Conservation (phyloP, 768 basidiomycete species). For the Lanmaoa rubissima region DNA sequence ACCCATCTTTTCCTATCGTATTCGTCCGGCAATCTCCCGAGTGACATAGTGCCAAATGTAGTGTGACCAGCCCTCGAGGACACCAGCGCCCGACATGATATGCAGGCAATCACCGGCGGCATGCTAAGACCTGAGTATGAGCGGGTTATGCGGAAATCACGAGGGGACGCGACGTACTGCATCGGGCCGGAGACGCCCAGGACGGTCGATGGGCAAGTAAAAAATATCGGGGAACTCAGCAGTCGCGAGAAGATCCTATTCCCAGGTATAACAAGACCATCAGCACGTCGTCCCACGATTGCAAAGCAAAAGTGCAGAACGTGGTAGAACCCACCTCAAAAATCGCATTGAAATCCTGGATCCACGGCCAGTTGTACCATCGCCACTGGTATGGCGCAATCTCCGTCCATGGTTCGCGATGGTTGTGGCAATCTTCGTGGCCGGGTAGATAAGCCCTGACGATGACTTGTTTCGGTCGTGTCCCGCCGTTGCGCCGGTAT, state of each 20-base stretch:
- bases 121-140: conserved; percentile 32
- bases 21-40: conserved; percentile 32
- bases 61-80: conserved; percentile 51
- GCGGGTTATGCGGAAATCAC: not conserved
- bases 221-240: conserved; percentile 51
- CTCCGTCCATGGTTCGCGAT: conserved; percentile 44
- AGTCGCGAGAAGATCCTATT: conserved; percentile 42
- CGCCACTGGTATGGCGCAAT: conserved; percentile 43
- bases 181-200: conserved; percentile 61
- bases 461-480: conserved; percentile 44
- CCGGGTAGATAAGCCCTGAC: conserved; percentile 63
- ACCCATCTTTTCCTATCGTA: conserved; percentile 14
- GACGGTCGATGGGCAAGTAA: conserved; percentile 60
- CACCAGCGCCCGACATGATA: conserved; percentile 44
- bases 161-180: conserved; percentile 42
- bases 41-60: conserved; percentile 51
- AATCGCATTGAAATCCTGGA: conserved; percentile 52
- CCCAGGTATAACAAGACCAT: not conserved
- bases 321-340: conserved; percentile 49
- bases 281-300: not conserved
- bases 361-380: conserved; percentile 68
- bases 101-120: conserved; percentile 46
- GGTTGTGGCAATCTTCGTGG: conserved; percentile 61
- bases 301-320: not conserved
- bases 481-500: conserved; percentile 30